Conservation (phyloP, 139 green algal genomes). For the Nannochloris sp. region DNA sequence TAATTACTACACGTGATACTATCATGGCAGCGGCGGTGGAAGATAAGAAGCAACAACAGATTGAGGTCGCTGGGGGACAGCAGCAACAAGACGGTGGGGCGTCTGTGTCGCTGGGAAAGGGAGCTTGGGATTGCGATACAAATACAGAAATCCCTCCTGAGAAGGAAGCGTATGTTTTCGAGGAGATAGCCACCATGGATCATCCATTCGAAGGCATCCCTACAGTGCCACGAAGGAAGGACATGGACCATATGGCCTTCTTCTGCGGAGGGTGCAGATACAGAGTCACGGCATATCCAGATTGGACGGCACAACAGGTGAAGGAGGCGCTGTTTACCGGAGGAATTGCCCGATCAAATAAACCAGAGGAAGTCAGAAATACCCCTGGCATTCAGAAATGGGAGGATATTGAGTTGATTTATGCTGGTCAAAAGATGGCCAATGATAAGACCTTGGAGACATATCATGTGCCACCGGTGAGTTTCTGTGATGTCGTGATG, state of each 20-base stretch:
- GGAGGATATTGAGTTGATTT: conserved; percentile 74
- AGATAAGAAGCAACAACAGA: neutral
- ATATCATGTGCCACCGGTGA: conserved; percentile 78
- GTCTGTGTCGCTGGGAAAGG: conserved; percentile 66
- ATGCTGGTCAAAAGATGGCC: conserved; percentile 68
- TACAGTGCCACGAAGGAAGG: conserved; percentile 79
- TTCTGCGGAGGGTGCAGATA: conserved; percentile 87
- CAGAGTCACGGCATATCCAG: conserved; percentile 58
- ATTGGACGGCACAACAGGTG: conserved; percentile 66
- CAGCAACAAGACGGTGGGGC: conserved; percentile 14
- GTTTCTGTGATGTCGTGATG: neutral
- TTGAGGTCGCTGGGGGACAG: neutral
- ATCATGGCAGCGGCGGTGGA: neutral
- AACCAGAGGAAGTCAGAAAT: conserved; percentile 46
- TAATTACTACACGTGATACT: neutral
- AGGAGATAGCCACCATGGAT: conserved; percentile 90
- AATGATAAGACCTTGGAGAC: conserved; percentile 49
- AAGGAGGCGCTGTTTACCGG: conserved; percentile 77
- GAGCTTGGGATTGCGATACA: conserved; percentile 86
- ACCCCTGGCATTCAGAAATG: conserved; percentile 67
- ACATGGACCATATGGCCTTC: conserved; percentile 78
- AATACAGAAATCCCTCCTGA: conserved; percentile 73
- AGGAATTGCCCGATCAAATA: conserved; percentile 76
- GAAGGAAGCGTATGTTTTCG: conserved; percentile 88
- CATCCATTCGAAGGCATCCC: conserved; percentile 84